Evolutionary conservation across 2,329 filamentous ascomycete genomes (phyloP).

Genomic region (Sphaceloma murrayae): DNA sequence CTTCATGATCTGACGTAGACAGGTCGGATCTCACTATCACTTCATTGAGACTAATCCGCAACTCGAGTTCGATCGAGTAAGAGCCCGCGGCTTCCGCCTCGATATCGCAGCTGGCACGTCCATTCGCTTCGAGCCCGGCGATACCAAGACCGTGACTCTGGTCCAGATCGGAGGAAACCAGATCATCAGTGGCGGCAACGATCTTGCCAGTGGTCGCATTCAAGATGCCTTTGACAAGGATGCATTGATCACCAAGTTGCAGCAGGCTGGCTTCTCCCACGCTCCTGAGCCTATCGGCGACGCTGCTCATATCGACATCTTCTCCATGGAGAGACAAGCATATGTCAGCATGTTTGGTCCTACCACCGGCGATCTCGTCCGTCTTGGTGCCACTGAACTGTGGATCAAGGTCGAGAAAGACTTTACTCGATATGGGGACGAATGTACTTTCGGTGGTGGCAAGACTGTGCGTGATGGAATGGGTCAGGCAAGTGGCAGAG

Average conservation of each 20-base stretch:
- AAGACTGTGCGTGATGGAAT: slow-evolving; percentile 92
- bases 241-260: slow-evolving; percentile 58
- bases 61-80: slow-evolving; percentile 75
- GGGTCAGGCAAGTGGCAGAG: slow-evolving; percentile 76
- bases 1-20: not conserved
- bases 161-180: slow-evolving; percentile 78
- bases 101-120: slow-evolving; percentile 89
- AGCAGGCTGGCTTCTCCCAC: slow-evolving; percentile 69
- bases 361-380: slow-evolving; percentile 75
- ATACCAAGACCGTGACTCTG: slow-evolving; percentile 78
- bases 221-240: slow-evolving; percentile 52
- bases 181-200: slow-evolving; percentile 77
- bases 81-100: slow-evolving; percentile 73
- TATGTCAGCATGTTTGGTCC: slow-evolving; percentile 90
- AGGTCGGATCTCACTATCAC: slow-evolving; percentile 87
- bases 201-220: slow-evolving; percentile 62
- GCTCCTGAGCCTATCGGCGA: slow-evolving; percentile 54
- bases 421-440: slow-evolving; percentile 74
- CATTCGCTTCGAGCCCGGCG: slow-evolving; percentile 87
- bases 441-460: slow-evolving; percentile 90
- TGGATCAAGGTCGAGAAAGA: slow-evolving; percentile 89
- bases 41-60: slow-evolving; percentile 91
- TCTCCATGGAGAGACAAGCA: slow-evolving; percentile 63
- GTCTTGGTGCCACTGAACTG: slow-evolving; percentile 72
- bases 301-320: slow-evolving; percentile 48